These are phyloP conservation scores for Cornus controversa DNA, from an alignment of 148 eudicot species.

Conservation along the genomic window DNA sequence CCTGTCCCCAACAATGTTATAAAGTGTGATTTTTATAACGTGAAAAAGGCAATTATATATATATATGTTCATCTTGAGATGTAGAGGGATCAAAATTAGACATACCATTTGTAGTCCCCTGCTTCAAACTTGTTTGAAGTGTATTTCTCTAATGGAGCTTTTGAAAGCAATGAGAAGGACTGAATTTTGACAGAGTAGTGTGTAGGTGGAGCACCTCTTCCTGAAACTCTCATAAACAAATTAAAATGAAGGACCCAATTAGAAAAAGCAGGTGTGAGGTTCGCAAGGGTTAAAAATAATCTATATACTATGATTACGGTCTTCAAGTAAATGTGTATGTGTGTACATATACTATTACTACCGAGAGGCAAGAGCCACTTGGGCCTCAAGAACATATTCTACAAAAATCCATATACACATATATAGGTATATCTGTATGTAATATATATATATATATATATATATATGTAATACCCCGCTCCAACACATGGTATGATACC, in stretches of 20 bases:
- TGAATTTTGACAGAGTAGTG: constrained; percentile 19
- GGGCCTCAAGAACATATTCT: too few relatives aligned
- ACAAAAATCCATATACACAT: not conserved
- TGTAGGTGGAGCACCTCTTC: constrained; percentile 18
- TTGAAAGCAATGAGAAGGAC: constrained; percentile 10
- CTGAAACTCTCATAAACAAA: not conserved
- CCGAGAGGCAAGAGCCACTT: too few relatives aligned
- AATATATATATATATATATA: not conserved
- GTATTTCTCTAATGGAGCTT: constrained; percentile 20
- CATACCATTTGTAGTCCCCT: constrained; percentile 25
- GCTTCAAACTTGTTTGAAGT: constrained; percentile 27
- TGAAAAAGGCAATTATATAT: too few relatives aligned
- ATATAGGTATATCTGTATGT: not conserved
- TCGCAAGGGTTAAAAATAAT: too few relatives aligned
- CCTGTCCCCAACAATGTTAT: constrained; percentile 11
- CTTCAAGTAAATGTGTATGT: too few relatives aligned
- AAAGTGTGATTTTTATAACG: not conserved
- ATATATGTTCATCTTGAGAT: too few relatives aligned
- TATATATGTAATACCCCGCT: too few relatives aligned
- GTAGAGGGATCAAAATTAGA: too few relatives aligned
- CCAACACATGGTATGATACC: too few relatives aligned
- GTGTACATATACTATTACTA: too few relatives aligned
- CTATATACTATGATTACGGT: too few relatives aligned
- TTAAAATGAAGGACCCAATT: not conserved
- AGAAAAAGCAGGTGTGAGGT: too few relatives aligned